Conservation (phyloP, 2,329 filamentous ascomycete genomes). For the Cercospora sojina region DNA sequence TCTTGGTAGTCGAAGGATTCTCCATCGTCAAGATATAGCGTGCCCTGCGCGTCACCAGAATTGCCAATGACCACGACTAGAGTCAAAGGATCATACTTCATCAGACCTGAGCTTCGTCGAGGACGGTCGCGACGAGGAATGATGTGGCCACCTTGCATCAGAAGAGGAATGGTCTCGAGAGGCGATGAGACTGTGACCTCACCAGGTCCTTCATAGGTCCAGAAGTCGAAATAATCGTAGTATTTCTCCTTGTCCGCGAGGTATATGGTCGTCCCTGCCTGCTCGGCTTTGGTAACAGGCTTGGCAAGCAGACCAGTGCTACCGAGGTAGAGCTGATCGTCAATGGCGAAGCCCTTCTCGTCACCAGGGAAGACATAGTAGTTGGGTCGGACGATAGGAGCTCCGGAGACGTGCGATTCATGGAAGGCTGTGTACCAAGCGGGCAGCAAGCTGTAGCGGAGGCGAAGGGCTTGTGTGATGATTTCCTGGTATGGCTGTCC, state of each 20-base stretch:
- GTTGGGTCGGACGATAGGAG: slow-evolving; percentile 85
- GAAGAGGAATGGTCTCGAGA: slow-evolving; percentile 79
- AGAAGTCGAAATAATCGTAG: slow-evolving; percentile 93
- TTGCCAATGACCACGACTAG: slow-evolving; percentile 73
- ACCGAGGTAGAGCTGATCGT: slow-evolving; percentile 91
- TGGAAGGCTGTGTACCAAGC: slow-evolving; percentile 98
- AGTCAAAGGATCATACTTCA: slow-evolving; percentile 95
- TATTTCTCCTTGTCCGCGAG: slow-evolving; percentile 86
- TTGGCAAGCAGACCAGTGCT: slow-evolving; percentile 88
- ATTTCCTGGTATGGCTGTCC: slow-evolving; percentile 83
- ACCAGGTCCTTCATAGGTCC: slow-evolving; percentile 69
- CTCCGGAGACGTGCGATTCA: slow-evolving; percentile 76
- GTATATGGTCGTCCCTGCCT: slow-evolving; percentile 73
- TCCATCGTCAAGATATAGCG: slow-evolving; percentile 88
- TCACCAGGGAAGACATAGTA: slow-evolving; percentile 88
- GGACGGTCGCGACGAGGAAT: slow-evolving; percentile 86
- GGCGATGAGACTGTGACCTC: slow-evolving; percentile 73
- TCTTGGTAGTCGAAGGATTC: slow-evolving; percentile 85
- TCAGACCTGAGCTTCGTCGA: slow-evolving; percentile 78
- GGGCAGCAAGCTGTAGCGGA: slow-evolving; percentile 86
- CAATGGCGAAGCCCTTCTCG: slow-evolving; percentile 81
- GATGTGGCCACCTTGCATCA: slow-evolving; percentile 92
- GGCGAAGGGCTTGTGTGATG: slow-evolving; percentile 80
- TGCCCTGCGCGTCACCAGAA: slow-evolving; percentile 71
- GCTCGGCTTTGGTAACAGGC: slow-evolving; percentile 77